Evolutionary conservation across 495 filamentous ascomycete genomes (phyloP).

Genomic region (Penicillium cinerascens): DNA sequence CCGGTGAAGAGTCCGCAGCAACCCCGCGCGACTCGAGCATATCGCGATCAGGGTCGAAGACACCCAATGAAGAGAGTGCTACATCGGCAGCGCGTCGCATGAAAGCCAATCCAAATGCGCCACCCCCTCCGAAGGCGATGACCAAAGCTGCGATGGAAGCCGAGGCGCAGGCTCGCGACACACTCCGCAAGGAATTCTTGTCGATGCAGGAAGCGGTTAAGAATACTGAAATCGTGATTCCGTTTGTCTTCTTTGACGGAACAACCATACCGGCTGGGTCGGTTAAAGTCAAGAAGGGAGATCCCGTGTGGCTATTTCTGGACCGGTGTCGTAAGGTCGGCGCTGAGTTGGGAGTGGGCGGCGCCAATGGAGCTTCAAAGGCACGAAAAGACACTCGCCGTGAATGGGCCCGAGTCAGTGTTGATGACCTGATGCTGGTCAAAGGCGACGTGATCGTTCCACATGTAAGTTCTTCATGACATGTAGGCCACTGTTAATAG

Average conservation of each 20-base stretch:
- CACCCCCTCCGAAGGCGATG: slow-evolving; percentile 69
- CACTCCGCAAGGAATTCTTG: slow-evolving; percentile 80
- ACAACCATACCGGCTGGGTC: slow-evolving; percentile 83
- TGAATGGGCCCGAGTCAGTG: slow-evolving; percentile 89
- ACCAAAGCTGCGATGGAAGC: slow-evolving; percentile 81
- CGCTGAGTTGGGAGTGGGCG: slow-evolving; percentile 72
- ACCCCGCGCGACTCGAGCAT: slow-evolving; percentile 35
- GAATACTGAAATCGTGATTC: slow-evolving; percentile 82
- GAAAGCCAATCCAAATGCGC: slow-evolving; percentile 63
- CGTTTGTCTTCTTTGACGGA: slow-evolving; percentile 98
- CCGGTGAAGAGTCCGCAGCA: slow-evolving; percentile 32
- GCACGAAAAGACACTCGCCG: slow-evolving; percentile 58
- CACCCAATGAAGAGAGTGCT: slow-evolving; percentile 37
- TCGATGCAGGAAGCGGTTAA: slow-evolving; percentile 82
- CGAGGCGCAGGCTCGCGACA: slow-evolving; percentile 79
- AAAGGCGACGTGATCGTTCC: slow-evolving; percentile 90
- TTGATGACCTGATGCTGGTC: slow-evolving; percentile 96
- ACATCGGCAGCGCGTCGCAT: slow-evolving; percentile 46
- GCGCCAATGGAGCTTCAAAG: slow-evolving; percentile 51
- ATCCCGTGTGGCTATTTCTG: slow-evolving; percentile 84
- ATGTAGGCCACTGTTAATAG: background rate
- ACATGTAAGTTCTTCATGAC: slow-evolving; percentile 60
- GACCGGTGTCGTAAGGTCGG: slow-evolving; percentile 88
- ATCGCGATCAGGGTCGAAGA: slow-evolving; percentile 38
- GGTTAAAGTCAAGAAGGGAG: slow-evolving; percentile 87